Evolutionary conservation across 2,329 filamentous ascomycete species (phyloP).

Genomic region (Amphichorda felina): DNA sequence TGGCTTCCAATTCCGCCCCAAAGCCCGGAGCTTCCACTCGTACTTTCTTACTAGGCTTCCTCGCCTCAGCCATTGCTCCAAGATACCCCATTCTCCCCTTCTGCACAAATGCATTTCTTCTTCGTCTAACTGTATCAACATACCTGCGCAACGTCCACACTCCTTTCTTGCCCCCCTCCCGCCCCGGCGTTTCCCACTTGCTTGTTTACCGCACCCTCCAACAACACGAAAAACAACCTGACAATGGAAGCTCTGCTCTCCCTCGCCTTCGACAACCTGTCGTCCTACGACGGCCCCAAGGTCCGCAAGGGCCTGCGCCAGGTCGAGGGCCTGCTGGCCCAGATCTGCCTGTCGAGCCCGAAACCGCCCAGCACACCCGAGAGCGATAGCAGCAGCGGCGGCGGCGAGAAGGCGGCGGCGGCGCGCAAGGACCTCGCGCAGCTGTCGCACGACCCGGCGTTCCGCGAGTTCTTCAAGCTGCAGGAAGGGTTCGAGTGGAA

Average conservation of each 20-base stretch:
- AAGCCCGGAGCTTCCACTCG: no score
- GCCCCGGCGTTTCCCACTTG: slow-evolving; percentile 1
- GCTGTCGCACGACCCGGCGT: slow-evolving; percentile 72
- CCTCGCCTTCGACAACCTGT: slow-evolving; percentile 91
- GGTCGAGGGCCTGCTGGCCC: slow-evolving; percentile 85
- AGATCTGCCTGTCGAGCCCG: slow-evolving; percentile 67
- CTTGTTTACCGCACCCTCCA: slow-evolving; percentile 5
- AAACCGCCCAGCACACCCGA: not conserved
- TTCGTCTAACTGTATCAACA: slow-evolving; percentile 17
- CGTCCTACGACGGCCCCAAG: slow-evolving; percentile 80
- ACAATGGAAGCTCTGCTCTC: slow-evolving; percentile 85
- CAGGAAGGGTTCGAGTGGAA: slow-evolving; percentile 99
- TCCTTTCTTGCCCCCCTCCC: slow-evolving; percentile 2
- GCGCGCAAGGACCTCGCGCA: slow-evolving; percentile 53
- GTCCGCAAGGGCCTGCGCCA: slow-evolving; percentile 89
- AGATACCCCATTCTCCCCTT: no score
- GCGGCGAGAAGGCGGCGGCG: slow-evolving; percentile 23
- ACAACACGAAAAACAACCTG: slow-evolving; percentile 7
- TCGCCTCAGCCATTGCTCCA: not conserved
- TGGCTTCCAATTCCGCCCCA: no score
- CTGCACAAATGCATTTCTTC: slow-evolving; percentile 14
- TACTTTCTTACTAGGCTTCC: no score
- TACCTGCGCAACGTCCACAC: slow-evolving; percentile 2
- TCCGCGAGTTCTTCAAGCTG: slow-evolving; percentile 89
- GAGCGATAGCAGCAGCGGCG: slow-evolving; percentile 11